Conservation (phyloP, 352 stramenopile genomes). For the Thalassiosira livingstoniorum region DNA sequence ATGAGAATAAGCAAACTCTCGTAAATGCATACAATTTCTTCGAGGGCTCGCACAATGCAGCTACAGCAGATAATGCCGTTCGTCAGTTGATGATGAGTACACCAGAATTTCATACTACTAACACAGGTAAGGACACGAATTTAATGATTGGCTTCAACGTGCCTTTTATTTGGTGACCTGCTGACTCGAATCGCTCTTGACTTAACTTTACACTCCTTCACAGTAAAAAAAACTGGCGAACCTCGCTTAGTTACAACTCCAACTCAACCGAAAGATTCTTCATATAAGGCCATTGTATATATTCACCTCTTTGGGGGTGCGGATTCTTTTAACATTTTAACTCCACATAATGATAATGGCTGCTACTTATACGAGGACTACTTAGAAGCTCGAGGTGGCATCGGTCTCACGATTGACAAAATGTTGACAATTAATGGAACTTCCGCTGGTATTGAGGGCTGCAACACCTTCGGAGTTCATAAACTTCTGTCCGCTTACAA, state of each 20-base stretch:
- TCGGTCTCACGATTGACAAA: constrained; percentile 45
- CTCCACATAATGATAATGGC: constrained; percentile 52
- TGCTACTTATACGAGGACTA: constrained; percentile 73
- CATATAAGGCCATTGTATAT: constrained; percentile 81
- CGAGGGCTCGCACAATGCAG: constrained; percentile 12
- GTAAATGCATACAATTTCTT: constrained; percentile 47
- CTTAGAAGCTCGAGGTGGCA: constrained; percentile 48
- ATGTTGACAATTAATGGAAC: constrained; percentile 69
- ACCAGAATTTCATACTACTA: constrained; percentile 79
- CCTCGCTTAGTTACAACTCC: constrained; percentile 25
- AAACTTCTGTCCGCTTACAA: constrained; percentile 38
- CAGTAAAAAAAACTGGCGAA: constrained; percentile 36
- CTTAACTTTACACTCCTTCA: too few relatives aligned
- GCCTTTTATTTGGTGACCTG: too few relatives aligned
- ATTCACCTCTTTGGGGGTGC: constrained; percentile 65
- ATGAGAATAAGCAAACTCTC: constrained; percentile 56
- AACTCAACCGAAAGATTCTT: constrained; percentile 14
- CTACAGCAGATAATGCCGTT: constrained; percentile 45
- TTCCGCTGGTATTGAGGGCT: constrained; percentile 43
- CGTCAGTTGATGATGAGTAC: constrained; percentile 64
- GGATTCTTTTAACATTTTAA: constrained; percentile 68
- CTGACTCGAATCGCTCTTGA: too few relatives aligned
- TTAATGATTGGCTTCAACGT: too few relatives aligned
- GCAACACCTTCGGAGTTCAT: constrained; percentile 43
- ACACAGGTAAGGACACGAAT: neutral